These are phyloP conservation scores for Beauveria sp. DNA, from an alignment of 2,329 filamentous ascomycete species.

Conservation along the genomic window DNA sequence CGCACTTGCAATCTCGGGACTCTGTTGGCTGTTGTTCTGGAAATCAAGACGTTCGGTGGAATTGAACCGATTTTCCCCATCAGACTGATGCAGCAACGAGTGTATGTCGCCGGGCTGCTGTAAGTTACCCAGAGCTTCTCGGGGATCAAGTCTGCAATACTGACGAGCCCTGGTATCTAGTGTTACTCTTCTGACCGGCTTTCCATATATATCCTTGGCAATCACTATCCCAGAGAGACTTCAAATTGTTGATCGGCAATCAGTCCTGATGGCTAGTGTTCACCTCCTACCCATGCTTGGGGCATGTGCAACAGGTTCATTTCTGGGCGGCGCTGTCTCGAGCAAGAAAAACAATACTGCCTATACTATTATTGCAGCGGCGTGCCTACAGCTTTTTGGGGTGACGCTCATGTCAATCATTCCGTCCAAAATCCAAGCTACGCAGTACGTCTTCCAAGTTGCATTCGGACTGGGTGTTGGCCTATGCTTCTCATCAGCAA, in stretches of 20 bases:
- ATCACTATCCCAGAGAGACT: conserved; percentile 53
- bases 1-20: conserved; percentile 38
- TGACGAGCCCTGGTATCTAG: conserved; percentile 25
- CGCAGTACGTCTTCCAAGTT: conserved; percentile 47
- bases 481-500: conserved; percentile 47
- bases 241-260: conserved; percentile 49
- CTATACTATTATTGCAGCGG: conserved; percentile 40
- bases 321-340: conserved; percentile 46
- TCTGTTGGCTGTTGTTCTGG: conserved; percentile 43
- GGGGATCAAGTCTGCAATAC: neutral
- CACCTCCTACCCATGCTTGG: conserved; percentile 52
- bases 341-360: conserved; percentile 47
- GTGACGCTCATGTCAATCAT: conserved; percentile 42
- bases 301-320: conserved; percentile 48
- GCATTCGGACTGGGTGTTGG: conserved; percentile 54
- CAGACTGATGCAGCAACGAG: conserved; percentile 37
- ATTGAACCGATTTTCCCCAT: conserved; percentile 51
- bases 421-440: conserved; percentile 23
- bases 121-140: conserved; percentile 23
- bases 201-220: conserved; percentile 49
- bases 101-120: conserved; percentile 45
- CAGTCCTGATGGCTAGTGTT: conserved; percentile 45
- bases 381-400: conserved; percentile 45
- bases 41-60: conserved; percentile 23
- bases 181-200: conserved; percentile 49